These are phyloP conservation scores for Aspergillus novoparasiticus DNA, from an alignment of 2,329 filamentous ascomycete species.

Conservation along the genomic window DNA sequence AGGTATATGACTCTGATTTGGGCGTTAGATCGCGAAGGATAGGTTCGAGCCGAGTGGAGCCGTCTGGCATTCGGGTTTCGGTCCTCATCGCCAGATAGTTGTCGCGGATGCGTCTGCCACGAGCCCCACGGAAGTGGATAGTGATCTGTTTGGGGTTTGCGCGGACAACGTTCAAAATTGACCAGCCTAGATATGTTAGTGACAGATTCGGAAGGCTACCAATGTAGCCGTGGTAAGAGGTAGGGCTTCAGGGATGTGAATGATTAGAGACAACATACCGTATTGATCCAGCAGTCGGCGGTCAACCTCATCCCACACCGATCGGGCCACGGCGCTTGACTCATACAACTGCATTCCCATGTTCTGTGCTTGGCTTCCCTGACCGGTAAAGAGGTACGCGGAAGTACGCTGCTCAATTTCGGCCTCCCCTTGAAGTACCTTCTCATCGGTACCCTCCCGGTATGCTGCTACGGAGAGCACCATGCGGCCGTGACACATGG, in stretches of 20 bases:
- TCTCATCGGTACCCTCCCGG: constrained; percentile 90
- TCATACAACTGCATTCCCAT: constrained; percentile 99
- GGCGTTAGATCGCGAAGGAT: constrained; percentile 82
- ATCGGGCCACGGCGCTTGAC: constrained; percentile 85
- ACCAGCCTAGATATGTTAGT: constrained; percentile 55
- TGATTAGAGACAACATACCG: constrained; percentile 62
- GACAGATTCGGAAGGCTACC: background rate
- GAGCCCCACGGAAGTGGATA: constrained; percentile 91
- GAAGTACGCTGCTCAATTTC: constrained; percentile 95
- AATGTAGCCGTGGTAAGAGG: background rate
- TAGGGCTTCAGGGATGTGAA: background rate
- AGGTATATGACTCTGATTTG: constrained; percentile 91
- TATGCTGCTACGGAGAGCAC: constrained; percentile 94
- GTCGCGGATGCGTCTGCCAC: constrained; percentile 90
- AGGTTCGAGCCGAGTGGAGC: constrained; percentile 89
- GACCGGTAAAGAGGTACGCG: constrained; percentile 93
- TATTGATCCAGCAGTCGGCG: constrained; percentile 88
- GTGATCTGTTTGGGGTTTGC: constrained; percentile 98
- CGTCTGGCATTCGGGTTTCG: constrained; percentile 12
- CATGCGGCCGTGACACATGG: constrained; percentile 95
- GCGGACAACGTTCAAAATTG: constrained; percentile 95
- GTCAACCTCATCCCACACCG: constrained; percentile 94
- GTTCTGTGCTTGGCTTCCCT: constrained; percentile 94
- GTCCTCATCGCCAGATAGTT: constrained; percentile 91
- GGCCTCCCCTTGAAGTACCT: constrained; percentile 87